Conservation (phyloP, 2,329 filamentous ascomycete genomes). For the Simplicillium sp. region DNA sequence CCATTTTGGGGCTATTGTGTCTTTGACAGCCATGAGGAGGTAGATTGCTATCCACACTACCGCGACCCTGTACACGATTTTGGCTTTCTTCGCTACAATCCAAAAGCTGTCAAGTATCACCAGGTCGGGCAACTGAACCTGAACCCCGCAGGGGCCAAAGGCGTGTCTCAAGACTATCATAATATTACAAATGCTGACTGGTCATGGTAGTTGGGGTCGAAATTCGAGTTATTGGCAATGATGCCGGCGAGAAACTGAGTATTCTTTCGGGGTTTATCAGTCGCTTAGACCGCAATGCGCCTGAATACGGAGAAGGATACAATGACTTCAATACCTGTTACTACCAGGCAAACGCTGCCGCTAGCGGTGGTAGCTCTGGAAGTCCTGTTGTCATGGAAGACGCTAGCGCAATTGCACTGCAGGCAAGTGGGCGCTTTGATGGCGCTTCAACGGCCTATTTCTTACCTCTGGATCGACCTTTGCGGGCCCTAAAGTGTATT, state of each 20-base stretch:
- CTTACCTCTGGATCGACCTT: conserved; percentile 62
- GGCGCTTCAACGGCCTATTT: conserved; percentile 97
- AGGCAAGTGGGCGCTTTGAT: conserved; percentile 87
- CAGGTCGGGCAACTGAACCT: too few species aligned
- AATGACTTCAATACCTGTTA: conserved; percentile 95
- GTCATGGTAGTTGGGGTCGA: conserved; percentile 63
- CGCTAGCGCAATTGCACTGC: conserved; percentile 48
- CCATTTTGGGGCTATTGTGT: conserved; percentile 98
- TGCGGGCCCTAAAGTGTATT: conserved; percentile 78
- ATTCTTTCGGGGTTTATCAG: conserved; percentile 97
- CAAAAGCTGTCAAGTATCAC: conserved; percentile 92
- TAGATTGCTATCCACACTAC: conserved; percentile 92
- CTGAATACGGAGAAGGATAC: conserved; percentile 95
- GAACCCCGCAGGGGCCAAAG: too few species aligned
- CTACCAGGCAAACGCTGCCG: conserved; percentile 93
- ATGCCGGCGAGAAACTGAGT: conserved; percentile 96
- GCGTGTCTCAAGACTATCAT: too few species aligned
- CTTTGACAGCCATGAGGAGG: conserved; percentile 96
- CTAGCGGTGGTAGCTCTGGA: conserved; percentile 91
- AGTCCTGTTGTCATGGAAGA: conserved; percentile 95
- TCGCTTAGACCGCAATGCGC: conserved; percentile 88
- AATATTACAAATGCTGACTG: conserved; percentile 3
- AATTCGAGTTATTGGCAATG: conserved; percentile 94
- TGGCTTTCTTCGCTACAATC: conserved; percentile 91
- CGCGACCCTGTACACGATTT: conserved; percentile 98